Evolutionary conservation across 2,329 filamentous ascomycete species (phyloP), one percentile per base, ranked within the genome.

Genomic region (Alternaria gaisen): DNA sequence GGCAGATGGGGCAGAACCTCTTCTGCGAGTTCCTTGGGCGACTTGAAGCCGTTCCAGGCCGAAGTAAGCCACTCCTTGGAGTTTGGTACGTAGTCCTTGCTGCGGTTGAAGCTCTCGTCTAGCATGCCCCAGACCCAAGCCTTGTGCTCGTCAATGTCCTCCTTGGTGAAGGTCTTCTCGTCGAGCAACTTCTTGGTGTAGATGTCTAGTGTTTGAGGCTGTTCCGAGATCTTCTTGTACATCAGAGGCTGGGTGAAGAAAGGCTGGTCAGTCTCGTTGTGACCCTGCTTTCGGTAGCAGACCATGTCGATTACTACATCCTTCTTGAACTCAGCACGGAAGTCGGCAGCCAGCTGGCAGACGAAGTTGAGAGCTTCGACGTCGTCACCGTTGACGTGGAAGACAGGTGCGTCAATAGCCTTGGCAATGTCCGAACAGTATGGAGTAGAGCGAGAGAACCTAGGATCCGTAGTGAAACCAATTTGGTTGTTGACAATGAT

Each of bases 341-440:
- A 99, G 80, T 99, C 95, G 62, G 95, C 91, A 67, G 95, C 95
- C 64, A 98, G 84, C 83, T 98, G 95, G 84, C 94, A 98, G 73
- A 97, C 93, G 74, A 96, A 97, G 87, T 97, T 99, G 77, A 99
- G 90, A 57, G 95, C 95, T 83, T 99, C 95, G 50, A 97, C 95
- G 81, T 99, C 95, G 74, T 99, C 95, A 69, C 93, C 95, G 77
- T 99, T 99, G 79, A 99, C 95, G 83, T 99, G 95, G 89, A 99
- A 99, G 60, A 99, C 92, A 46, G 95, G 95, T 2, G 95, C 95
- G 73, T 99, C 95, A 71, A 99, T 97, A 53, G 95, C 92, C 86
- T 99, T 99, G 82, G 95, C 95, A 75, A 99, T 97, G 80, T 99
- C 95, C 43, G 95, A 98, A 84, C 95, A 99, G 88, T 99, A 99